Conservation (phyloP, 768 basidiomycete species). For the Hypsizygus marmoreus region DNA sequence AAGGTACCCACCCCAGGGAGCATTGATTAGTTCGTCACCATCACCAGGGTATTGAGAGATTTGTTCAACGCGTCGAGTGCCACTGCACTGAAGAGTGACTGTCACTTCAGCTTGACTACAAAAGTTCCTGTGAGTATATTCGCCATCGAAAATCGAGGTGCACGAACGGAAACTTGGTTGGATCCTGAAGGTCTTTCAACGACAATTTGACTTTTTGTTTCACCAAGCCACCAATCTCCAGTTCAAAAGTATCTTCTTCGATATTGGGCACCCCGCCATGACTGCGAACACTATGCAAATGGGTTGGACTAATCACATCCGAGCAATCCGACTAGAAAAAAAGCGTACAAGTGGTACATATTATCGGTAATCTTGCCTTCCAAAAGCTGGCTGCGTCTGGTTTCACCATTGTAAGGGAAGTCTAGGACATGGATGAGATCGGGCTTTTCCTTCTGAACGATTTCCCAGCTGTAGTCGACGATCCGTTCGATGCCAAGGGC, state of each 20-base stretch:
- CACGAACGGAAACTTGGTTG: conserved; percentile 46
- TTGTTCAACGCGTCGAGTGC: conserved; percentile 54
- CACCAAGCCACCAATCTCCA: conserved; percentile 56
- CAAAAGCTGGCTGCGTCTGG: conserved; percentile 42
- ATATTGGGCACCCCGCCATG: conserved; percentile 56
- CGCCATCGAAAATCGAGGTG: not conserved
- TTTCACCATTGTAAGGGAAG: conserved; percentile 61
- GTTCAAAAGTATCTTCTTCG: conserved; percentile 43
- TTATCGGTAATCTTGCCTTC: conserved; percentile 50
- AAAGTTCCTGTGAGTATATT: not conserved
- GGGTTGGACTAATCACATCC: not conserved
- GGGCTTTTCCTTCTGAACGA: conserved; percentile 51
- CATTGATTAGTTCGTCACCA: conserved; percentile 54
- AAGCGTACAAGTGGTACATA: conserved; percentile 51
- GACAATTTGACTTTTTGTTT: conserved; percentile 43
- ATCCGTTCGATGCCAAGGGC: conserved; percentile 47
- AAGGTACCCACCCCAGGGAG: conserved; percentile 43
- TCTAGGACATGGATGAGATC: conserved; percentile 52
- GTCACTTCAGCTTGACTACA: conserved; percentile 48
- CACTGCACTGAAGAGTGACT: conserved; percentile 56
- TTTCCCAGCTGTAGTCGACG: conserved; percentile 53
- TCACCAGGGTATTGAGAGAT: conserved; percentile 55
- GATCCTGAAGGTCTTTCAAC: conserved; percentile 51
- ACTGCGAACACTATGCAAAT: conserved; percentile 44
- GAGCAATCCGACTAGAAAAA: conserved; percentile 1